Conservation (phyloP, 2,329 filamentous ascomycete species). For the Fusarium sp. region DNA sequence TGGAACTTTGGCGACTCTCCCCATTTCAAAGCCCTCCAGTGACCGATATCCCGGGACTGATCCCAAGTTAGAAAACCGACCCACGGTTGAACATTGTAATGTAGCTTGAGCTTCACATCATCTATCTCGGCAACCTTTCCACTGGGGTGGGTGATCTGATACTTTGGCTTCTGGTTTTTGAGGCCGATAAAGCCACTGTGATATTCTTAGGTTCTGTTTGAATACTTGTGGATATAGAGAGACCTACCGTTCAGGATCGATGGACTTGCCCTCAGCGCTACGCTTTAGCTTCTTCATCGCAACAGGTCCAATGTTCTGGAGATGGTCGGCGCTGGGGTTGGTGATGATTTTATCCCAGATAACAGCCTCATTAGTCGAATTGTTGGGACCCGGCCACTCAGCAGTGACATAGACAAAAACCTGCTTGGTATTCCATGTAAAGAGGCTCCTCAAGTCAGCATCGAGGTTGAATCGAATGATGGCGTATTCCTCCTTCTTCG, state of each 20-base stretch:
- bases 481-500: slow-evolving; percentile 94
- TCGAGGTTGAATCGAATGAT: slow-evolving; percentile 93
- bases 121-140: slow-evolving; percentile 78
- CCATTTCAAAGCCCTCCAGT: slow-evolving; percentile 72
- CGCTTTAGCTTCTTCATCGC: slow-evolving; percentile 70
- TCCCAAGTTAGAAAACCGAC: slow-evolving; percentile 90
- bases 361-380: slow-evolving; percentile 74
- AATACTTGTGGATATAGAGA: not conserved
- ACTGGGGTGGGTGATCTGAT: slow-evolving; percentile 92
- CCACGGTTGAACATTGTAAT: slow-evolving; percentile 99
- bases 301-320: slow-evolving; percentile 67
- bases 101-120: slow-evolving; percentile 80
- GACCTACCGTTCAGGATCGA: slow-evolving; percentile 65
- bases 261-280: slow-evolving; percentile 67
- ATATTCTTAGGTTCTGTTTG: slow-evolving; percentile 3
- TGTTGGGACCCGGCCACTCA: slow-evolving; percentile 62
- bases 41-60: slow-evolving; percentile 61
- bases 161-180: slow-evolving; percentile 90
- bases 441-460: slow-evolving; percentile 88
- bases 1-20: slow-evolving; percentile 72
- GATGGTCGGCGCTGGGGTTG: slow-evolving; percentile 70
- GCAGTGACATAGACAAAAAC: slow-evolving; percentile 96
- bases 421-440: slow-evolving; percentile 99
- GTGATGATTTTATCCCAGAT: slow-evolving; percentile 98
- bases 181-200: slow-evolving; percentile 76